Percentiles rank a stretch among this genome's conserved stretches.
Conservation (phyloP, 176 grass and related monocot genomes). For the Elaeis guineensis region DNA sequence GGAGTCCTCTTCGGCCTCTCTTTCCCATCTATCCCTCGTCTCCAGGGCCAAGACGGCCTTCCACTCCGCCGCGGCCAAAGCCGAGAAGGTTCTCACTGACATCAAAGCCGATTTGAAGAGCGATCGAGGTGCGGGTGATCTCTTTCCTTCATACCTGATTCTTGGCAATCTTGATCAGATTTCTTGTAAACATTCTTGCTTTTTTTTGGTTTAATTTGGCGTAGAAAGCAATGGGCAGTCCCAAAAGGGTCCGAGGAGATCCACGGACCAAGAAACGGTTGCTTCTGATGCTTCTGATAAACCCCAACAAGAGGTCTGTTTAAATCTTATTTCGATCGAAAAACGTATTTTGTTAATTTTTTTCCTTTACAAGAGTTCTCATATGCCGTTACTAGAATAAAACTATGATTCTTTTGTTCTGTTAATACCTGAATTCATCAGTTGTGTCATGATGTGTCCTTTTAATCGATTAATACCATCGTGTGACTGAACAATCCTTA, state of each 20-base stretch:
- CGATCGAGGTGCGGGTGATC: conserved; percentile 42
- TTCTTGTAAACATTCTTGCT: neutral
- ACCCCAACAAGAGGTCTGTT: conserved; percentile 13
- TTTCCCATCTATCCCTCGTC: conserved; percentile 46
- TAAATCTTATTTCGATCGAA: too few relatives aligned
- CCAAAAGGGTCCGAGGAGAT: conserved; percentile 37
- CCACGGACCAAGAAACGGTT: conserved; percentile 53
- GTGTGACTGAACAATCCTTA: too few relatives aligned
- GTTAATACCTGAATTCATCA: too few relatives aligned
- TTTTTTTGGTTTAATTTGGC: conserved; percentile 2
- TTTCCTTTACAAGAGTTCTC: too few relatives aligned
- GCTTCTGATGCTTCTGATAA: neutral
- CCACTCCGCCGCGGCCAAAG: conserved; percentile 73
- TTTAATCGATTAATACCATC: too few relatives aligned
- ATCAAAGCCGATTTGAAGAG: conserved; percentile 57
- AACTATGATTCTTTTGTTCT: too few relatives aligned
- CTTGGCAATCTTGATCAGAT: conserved; percentile 2
- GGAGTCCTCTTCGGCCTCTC: neutral
- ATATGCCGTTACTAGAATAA: too few relatives aligned
- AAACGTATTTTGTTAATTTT: too few relatives aligned
- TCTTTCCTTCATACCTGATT: too few relatives aligned
- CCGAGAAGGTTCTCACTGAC: conserved; percentile 74
- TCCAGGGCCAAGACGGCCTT: conserved; percentile 79
- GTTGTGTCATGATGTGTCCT: too few relatives aligned
- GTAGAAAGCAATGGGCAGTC: conserved; percentile 53